A percentile compares a stretch with the other conserved stretches of the same genome.
Evolutionary conservation across 73 alveolate species (phyloP).

Genomic region (Paramecium caudatum): DNA sequence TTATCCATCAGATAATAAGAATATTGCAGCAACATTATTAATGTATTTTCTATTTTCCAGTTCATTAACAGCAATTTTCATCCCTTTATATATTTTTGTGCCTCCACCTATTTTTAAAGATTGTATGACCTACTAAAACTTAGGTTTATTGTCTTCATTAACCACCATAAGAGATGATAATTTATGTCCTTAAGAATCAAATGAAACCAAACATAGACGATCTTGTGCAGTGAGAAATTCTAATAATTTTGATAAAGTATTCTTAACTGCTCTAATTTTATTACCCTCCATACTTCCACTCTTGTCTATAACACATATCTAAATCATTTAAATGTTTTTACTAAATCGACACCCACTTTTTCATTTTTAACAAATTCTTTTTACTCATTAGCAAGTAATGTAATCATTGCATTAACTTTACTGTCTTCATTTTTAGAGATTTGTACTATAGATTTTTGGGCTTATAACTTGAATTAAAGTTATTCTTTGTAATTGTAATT

Average conservation of each 20-base stretch:
- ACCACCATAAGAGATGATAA: background rate
- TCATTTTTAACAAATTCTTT: no score
- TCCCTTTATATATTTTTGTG: conserved; percentile 59
- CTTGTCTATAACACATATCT: conserved; percentile 69
- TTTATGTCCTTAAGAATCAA: background rate
- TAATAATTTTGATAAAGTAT: conserved; percentile 17
- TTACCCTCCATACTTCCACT: conserved; percentile 73
- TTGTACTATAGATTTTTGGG: no score
- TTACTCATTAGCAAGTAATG: no score
- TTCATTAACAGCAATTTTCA: conserved; percentile 32
- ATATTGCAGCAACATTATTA: conserved; percentile 62
- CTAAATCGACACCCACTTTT: background rate
- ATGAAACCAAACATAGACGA: background rate
- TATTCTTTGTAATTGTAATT: no score
- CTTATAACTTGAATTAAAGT: no score
- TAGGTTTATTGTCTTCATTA: conserved; percentile 17
- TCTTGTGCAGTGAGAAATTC: background rate
- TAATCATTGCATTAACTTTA: no score
- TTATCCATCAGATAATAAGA: conserved; percentile 61
- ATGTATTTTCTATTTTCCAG: conserved; percentile 50
- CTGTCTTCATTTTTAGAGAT: no score
- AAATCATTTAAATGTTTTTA: no score
- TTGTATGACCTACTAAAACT: conserved; percentile 3
- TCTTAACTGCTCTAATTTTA: conserved; percentile 14
- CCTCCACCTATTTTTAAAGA: conserved; percentile 26